Evolutionary conservation across 176 grass and related monocot species (phyloP).

Genomic region (Rhipidocladum racemiflorum): DNA sequence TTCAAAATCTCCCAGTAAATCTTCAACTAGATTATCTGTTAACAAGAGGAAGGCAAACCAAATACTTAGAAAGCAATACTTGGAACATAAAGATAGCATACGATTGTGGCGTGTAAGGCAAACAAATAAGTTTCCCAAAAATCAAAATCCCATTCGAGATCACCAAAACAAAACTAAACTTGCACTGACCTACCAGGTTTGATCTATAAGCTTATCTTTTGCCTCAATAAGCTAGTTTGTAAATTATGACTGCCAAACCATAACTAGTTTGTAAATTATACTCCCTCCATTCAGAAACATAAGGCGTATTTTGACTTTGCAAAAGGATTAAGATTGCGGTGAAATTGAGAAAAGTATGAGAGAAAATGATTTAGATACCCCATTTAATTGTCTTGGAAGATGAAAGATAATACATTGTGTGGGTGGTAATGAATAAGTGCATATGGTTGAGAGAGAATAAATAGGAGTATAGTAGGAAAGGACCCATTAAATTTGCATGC

Average conservation of each 20-base stretch:
- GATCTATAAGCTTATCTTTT: neutral
- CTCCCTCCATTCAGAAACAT: too few species aligned
- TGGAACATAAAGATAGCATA: neutral
- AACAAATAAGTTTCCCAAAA: neutral
- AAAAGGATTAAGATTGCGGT: too few species aligned
- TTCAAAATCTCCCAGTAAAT: slow-evolving; percentile 64
- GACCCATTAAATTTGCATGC: too few species aligned
- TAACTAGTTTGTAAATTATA: neutral
- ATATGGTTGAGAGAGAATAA: too few species aligned
- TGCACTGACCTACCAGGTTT: neutral
- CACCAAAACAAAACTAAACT: neutral
- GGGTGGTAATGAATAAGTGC: too few species aligned
- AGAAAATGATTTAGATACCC: too few species aligned
- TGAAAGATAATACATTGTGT: too few species aligned
- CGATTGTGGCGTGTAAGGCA: neutral
- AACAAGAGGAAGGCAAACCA: neutral
- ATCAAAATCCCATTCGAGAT: neutral
- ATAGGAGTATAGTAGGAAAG: too few species aligned
- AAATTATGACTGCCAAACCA: neutral
- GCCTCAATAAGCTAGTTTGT: neutral
- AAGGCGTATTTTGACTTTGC: too few species aligned
- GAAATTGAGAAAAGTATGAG: too few species aligned
- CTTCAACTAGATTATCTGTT: slow-evolving; percentile 67
- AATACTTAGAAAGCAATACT: slow-evolving; percentile 2
- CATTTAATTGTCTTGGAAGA: too few species aligned